A percentile compares a stretch with the other conserved stretches of the same genome.
These are phyloP conservation scores for Hypoxylon sp. DNA, from an alignment of 2,329 filamentous ascomycete species.

Conservation along the genomic window DNA sequence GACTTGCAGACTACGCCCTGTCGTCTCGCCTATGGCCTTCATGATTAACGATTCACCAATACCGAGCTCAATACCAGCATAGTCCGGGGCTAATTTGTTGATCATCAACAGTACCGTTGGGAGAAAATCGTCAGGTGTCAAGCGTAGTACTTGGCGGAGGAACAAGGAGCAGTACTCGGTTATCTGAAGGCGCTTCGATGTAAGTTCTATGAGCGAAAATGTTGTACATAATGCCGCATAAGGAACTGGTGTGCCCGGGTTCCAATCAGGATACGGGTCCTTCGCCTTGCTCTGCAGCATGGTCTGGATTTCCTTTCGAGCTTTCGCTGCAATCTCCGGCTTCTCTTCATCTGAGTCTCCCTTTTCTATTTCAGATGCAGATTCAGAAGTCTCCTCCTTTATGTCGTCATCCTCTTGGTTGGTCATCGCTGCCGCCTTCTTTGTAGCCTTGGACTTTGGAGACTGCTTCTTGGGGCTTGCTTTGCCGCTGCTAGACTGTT, in stretches of 20 bases:
- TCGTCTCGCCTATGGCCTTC: constrained; percentile 97
- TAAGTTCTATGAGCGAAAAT: constrained; percentile 95
- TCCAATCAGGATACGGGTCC: constrained; percentile 96
- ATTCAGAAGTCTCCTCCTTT: constrained; percentile 57
- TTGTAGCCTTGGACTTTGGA: constrained; percentile 36
- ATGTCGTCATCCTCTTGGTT: constrained; percentile 56
- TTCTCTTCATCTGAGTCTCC: constrained; percentile 70
- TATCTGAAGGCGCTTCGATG: constrained; percentile 90
- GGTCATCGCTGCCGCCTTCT: constrained; percentile 41
- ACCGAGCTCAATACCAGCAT: constrained; percentile 95
- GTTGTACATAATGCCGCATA: constrained; percentile 95
- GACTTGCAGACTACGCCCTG: constrained; percentile 85
- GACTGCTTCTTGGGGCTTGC: constrained; percentile 51
- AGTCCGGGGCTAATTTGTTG: constrained; percentile 97
- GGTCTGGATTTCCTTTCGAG: constrained; percentile 83
- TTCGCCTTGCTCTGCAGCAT: constrained; percentile 77
- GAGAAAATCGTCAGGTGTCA: constrained; percentile 89
- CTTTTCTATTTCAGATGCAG: constrained; percentile 65
- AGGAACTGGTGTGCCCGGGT: constrained; percentile 86
- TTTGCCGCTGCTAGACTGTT: constrained; percentile 51
- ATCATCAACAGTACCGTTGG: constrained; percentile 95
- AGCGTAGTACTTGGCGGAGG: constrained; percentile 89
- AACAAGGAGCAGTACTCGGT: constrained; percentile 91
- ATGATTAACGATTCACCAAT: constrained; percentile 98
- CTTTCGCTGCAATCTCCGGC: constrained; percentile 78